Conservation (phyloP, 768 basidiomycete species). For the Tubosaeta brunneosetosa region DNA sequence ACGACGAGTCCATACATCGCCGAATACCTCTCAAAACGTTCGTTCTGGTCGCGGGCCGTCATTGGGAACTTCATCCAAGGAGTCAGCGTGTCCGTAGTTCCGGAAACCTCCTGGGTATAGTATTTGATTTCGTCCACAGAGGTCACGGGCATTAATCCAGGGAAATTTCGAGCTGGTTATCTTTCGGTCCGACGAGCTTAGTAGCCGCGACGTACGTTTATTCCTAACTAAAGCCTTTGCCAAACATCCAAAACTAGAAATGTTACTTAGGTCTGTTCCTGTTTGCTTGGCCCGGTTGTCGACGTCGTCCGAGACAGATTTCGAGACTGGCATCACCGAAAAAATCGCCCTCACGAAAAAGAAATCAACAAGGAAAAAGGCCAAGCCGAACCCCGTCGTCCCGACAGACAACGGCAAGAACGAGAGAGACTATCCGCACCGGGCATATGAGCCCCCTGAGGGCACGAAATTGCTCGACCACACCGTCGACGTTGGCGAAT, state of each 20-base stretch:
- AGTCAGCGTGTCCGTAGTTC: too few relatives aligned
- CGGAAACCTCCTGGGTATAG: too few relatives aligned
- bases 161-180: too few relatives aligned
- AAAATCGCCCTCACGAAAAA: constrained; percentile 9
- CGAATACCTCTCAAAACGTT: too few relatives aligned
- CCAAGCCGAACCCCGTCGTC: neutral
- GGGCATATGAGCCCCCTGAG: constrained; percentile 58
- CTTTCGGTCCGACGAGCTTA: too few relatives aligned
- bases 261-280: neutral
- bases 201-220: constrained; percentile 15
- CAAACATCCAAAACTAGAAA: constrained; percentile 24
- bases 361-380: constrained; percentile 13
- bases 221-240: constrained; percentile 23
- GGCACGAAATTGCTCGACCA: constrained; percentile 48
- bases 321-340: constrained; percentile 5
- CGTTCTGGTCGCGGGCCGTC: too few relatives aligned
- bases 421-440: constrained; percentile 50
- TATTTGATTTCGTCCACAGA: too few relatives aligned
- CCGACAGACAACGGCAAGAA: constrained; percentile 37
- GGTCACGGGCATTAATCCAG: too few relatives aligned
- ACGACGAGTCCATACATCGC: too few relatives aligned
- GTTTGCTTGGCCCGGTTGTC: too few relatives aligned
- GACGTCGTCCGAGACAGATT: constrained; percentile 17
- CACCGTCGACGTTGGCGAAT: constrained; percentile 41
- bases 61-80: too few relatives aligned